Evolutionary conservation across 306 rosid species (phyloP), one percentile per base, ranked within the genome.

Genomic region (Rosa multiflora): DNA sequence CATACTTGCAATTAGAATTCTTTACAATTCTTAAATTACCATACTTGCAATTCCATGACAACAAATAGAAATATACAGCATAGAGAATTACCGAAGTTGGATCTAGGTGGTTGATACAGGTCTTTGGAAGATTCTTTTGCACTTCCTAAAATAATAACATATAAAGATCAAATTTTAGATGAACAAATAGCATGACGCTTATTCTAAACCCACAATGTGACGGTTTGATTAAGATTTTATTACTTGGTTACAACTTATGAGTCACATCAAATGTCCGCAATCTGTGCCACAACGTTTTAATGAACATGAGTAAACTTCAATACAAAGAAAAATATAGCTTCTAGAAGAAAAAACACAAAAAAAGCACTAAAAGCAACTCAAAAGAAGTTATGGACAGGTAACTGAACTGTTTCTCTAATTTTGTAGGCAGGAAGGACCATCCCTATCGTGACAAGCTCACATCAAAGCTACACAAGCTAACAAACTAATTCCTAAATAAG

Each of bases 91-190:
- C 97, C 85, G 87, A 88, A 75, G 89, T 89, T 73, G 98, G 92
- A 81, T 94, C 96, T 76, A 90, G 79, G 66, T 86, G 80, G 85
- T 69, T 73, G 59, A 81, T 85, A 81, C 98, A 94, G 76, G 90
- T 89, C 51, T 62, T 69, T 20, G 98, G 97, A 59, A 94, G 88
- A 85, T 84, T 88, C 67, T 86, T 91, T 87, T 88, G 87, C 64
- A 94, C 90, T 82, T 72, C 94, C 98, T 94, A 69, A 75, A 74
- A 84, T 70, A 85, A 76, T 17, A 73, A 67, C 82, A 71, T 83
- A 56, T 70, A 39, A 75, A 40, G 8, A 73, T 77, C 23, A 70
- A 61, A 53, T 13, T 18, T 67, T 43, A 56, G 35, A 46, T 39
- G 56, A 63, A 55, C 67, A 39, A 75, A 56, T 15, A 8, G 42